Evolutionary conservation across 164 flowering plant genomes (phyloP), one percentile per base, ranked within the genome.

Genomic region (Aristolochia californica): DNA sequence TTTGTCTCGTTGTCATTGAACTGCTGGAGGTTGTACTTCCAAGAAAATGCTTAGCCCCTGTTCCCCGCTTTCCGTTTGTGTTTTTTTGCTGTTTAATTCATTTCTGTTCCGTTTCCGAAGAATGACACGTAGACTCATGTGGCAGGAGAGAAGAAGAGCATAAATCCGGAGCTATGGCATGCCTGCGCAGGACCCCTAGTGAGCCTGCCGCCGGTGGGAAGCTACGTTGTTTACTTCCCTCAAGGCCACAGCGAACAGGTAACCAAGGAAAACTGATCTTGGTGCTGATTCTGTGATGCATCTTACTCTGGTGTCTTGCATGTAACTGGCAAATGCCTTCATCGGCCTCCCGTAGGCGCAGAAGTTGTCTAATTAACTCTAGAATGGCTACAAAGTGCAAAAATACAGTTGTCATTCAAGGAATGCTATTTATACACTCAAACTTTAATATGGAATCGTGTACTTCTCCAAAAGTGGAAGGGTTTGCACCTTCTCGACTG

Each of bases 201-300:
- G 45, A 76, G 77, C 68, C 58, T 89, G 70, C 97, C 97, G 61
- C 78, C 83, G 25, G 91, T 84, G 11, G 91, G 95, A 53, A 84
- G 84, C 57, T 84, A 74, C 53, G 97, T 89, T 1, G 83, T 86
- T 38, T 89, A 88, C 63, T 88, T 88, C 67, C 96, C 96, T 16
- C 96, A 88, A 64, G 96, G 96, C 30, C 96, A 88, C 73, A 86
- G 95, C 68, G 97, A 89, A 55, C 95, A 89, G 86, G 96, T 88
- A 22, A 5, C 40, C 40, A 34, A 34, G 4, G 40, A 34, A 38
- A 16, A 5, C 26, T 11, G 54, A 21, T 51, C 26, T 13, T 14
- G 50, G 20, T 55, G 27, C 58, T 56, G 40, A 38, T 38, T 38
- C 14, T 38, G 45, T 24, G 50, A 5, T 16, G 22, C 50, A 17